phyloP scores from a whole-genome alignment of 1,284 basidiomycete genomes.

The Leccinum solheimii region DNA sequence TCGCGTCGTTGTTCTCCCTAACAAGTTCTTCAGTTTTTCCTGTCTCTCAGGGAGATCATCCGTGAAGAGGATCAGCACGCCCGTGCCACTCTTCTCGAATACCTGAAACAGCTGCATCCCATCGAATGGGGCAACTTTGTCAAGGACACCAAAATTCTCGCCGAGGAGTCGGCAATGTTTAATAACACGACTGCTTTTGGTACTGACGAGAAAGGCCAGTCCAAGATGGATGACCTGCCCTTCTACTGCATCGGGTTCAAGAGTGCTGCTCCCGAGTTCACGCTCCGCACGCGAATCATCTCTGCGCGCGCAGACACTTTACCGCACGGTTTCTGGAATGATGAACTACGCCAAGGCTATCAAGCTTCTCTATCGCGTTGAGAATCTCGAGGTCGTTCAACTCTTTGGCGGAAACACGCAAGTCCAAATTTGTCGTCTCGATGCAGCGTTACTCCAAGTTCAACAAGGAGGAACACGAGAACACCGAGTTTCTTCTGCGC shows the following conservation, averaged over 20 bases:
- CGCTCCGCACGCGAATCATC: slow-evolving; percentile 98
- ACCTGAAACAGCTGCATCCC: slow-evolving; percentile 97
- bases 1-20: slow-evolving; percentile 6
- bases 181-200: slow-evolving; percentile 80
- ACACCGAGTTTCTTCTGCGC: slow-evolving; percentile 96
- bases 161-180: slow-evolving; percentile 91
- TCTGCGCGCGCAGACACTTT: slow-evolving; percentile 95
- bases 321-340: slow-evolving; percentile 98
- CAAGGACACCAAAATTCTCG: slow-evolving; percentile 98
- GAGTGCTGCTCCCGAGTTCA: slow-evolving; percentile 97
- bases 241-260: slow-evolving; percentile 99
- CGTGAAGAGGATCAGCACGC: slow-evolving; percentile 95
- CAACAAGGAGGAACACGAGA: slow-evolving; percentile 99
- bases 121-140: slow-evolving; percentile 99
- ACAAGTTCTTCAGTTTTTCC: slow-evolving; percentile 60
- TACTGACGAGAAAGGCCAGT: slow-evolving; percentile 82
- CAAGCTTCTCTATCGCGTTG: slow-evolving; percentile 98
- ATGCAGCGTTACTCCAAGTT: slow-evolving; percentile 99
- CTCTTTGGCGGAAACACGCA: slow-evolving; percentile 98
- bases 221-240: slow-evolving; percentile 92
- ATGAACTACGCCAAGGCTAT: slow-evolving; percentile 99
- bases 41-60: slow-evolving; percentile 94
- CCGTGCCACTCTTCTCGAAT: slow-evolving; percentile 92
- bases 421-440: slow-evolving; percentile 99
- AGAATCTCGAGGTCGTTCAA: slow-evolving; percentile 98